Conservation (phyloP, 768 basidiomycete species). For the Saitozyma podzolica region DNA sequence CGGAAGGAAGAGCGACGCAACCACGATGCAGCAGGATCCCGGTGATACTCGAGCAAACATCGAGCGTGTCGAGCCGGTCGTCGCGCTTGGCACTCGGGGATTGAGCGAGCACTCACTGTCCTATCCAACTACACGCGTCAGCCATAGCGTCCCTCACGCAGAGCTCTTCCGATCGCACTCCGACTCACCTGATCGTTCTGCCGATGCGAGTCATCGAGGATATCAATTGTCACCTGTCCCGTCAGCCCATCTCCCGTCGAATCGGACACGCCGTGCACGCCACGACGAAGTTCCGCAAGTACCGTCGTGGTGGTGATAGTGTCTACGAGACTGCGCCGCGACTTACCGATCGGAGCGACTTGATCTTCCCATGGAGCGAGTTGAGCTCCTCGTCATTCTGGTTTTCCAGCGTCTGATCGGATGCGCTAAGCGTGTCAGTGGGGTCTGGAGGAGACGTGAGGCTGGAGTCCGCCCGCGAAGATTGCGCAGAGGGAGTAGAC, state of each 20-base stretch:
- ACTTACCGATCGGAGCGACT: constrained; percentile 45
- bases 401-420: constrained; percentile 51
- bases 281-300: no score
- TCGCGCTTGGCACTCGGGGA: background rate
- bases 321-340: background rate
- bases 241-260: constrained; percentile 5
- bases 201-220: constrained; percentile 49
- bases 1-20: no score
- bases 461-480: no score
- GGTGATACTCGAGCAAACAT: no score
- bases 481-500: no score
- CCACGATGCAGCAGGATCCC: background rate
- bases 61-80: no score
- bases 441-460: no score
- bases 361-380: constrained; percentile 51
- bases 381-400: constrained; percentile 52
- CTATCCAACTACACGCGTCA: background rate
- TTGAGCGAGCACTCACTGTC: background rate
- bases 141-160: background rate
- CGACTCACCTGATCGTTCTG: constrained; percentile 50
- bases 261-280: no score
- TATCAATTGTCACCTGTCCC: constrained; percentile 52
- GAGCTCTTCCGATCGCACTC: background rate
- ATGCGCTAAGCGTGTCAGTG: constrained; percentile 15
- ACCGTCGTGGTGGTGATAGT: no score